phyloP scores from a whole-genome alignment of 2,329 filamentous ascomycete species.

The Raffaelea ambrosiae region DNA sequence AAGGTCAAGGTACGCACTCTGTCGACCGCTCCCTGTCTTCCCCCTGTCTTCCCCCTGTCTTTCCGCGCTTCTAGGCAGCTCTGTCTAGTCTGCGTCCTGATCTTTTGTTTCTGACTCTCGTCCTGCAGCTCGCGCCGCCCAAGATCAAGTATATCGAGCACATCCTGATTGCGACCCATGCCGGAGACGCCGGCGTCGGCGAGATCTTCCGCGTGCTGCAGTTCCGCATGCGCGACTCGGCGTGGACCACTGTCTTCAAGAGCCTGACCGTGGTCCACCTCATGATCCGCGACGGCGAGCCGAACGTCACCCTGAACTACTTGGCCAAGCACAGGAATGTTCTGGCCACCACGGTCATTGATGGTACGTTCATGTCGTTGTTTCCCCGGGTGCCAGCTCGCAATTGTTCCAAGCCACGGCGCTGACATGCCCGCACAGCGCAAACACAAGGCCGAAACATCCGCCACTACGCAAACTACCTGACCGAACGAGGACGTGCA shows the following conservation, averaged over 20 bases:
- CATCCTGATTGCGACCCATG: slow-evolving; percentile 89
- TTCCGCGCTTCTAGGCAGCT: not conserved
- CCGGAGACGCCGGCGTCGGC: slow-evolving; percentile 86
- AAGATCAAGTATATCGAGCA: slow-evolving; percentile 99
- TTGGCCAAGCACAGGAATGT: slow-evolving; percentile 74
- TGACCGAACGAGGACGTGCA: slow-evolving; percentile 71
- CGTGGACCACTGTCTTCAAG: slow-evolving; percentile 99
- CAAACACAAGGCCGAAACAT: slow-evolving; percentile 96
- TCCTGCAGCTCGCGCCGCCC: slow-evolving; percentile 73
- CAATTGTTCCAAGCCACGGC: not conserved
- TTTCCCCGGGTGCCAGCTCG: not conserved
- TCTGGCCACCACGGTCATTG: slow-evolving; percentile 85
- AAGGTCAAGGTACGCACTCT: slow-evolving; percentile 73
- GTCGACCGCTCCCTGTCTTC: not conserved
- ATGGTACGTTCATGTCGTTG: slow-evolving; percentile 51
- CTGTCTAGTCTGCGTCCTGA: not conserved
- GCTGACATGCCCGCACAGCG: slow-evolving; percentile 41
- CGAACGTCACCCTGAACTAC: slow-evolving; percentile 79
- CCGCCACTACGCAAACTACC: slow-evolving; percentile 80
- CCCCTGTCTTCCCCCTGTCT: not conserved
- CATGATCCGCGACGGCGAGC: slow-evolving; percentile 93
- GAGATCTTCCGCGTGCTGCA: slow-evolving; percentile 93
- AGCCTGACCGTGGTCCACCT: slow-evolving; percentile 89
- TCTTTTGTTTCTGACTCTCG: not conserved
- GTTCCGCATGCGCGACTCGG: slow-evolving; percentile 82